phyloP scores from a whole-genome alignment of 768 basidiomycete species.

The Pleurotus eryngii region DNA sequence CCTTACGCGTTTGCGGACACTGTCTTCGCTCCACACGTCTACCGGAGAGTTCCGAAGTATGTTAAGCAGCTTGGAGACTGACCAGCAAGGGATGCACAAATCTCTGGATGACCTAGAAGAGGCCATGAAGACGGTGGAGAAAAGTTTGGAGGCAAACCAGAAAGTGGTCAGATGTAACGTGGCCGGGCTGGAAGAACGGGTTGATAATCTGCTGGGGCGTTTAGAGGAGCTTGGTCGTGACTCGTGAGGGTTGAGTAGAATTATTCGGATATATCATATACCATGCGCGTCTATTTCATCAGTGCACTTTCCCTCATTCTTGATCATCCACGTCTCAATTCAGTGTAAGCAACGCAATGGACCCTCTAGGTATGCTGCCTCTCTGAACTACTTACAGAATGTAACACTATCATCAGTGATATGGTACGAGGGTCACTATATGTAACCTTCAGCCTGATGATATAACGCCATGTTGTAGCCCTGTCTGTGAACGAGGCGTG shows the following conservation, averaged over 20 bases:
- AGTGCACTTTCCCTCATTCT: too few relatives aligned
- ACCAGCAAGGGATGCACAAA: slow-evolving; percentile 62
- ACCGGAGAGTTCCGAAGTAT: slow-evolving; percentile 75
- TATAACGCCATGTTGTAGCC: not conserved
- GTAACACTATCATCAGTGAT: not conserved
- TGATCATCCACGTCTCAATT: too few relatives aligned
- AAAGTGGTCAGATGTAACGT: slow-evolving; percentile 72
- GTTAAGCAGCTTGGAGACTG: slow-evolving; percentile 64
- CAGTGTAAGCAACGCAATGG: not conserved
- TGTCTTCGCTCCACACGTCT: slow-evolving; percentile 77
- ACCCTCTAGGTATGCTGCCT: not conserved
- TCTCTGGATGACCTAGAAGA: slow-evolving; percentile 63
- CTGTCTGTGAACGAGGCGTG: slow-evolving; percentile 1
- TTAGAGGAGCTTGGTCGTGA: slow-evolving; percentile 37
- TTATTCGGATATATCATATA: too few relatives aligned
- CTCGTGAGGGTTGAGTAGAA: not conserved
- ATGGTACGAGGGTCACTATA: not conserved
- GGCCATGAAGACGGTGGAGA: slow-evolving; percentile 71
- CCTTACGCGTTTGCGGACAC: slow-evolving; percentile 80
- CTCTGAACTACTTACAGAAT: too few relatives aligned
- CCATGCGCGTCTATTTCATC: too few relatives aligned
- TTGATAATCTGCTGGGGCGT: slow-evolving; percentile 37
- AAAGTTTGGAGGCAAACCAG: slow-evolving; percentile 73
- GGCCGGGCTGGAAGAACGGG: slow-evolving; percentile 55
- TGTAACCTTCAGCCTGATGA: too few relatives aligned